phyloP scores from a whole-genome alignment of 169 alveolate genomes.

The Fabrea salina region DNA sequence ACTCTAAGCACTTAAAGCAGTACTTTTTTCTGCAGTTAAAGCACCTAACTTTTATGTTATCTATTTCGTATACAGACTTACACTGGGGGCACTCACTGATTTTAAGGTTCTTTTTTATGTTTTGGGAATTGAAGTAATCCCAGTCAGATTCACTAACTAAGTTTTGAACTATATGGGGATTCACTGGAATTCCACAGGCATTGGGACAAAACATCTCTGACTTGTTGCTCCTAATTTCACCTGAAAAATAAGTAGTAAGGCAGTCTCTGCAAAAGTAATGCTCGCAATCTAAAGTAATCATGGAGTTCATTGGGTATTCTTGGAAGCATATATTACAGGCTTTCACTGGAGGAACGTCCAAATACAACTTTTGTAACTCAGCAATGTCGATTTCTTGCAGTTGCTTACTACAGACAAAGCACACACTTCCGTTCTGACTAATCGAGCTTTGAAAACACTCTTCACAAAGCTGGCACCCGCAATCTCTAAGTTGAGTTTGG shows the following conservation, averaged over 20 bases:
- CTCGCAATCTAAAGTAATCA: slow-evolving; percentile 24
- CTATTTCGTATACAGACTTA: neutral
- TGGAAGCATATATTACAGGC: neutral
- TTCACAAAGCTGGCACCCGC: neutral
- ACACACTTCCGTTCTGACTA: neutral
- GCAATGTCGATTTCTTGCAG: neutral
- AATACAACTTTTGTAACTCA: neutral
- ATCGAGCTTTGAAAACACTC: neutral
- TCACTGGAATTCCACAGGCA: neutral
- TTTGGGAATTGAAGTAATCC: neutral
- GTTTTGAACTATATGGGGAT: neutral
- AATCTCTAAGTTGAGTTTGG: neutral
- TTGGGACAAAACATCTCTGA: neutral
- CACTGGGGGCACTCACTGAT: slow-evolving; percentile 14
- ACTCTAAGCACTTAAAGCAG: slow-evolving; percentile 10
- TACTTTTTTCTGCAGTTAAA: neutral
- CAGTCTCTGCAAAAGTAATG: slow-evolving; percentile 10
- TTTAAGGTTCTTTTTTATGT: neutral
- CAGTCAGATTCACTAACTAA: neutral
- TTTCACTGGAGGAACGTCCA: neutral
- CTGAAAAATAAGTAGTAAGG: neutral
- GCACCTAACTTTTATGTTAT: neutral
- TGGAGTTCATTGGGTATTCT: neutral
- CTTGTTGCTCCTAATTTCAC: neutral
- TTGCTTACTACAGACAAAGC: neutral